A percentile compares a stretch with the other conserved stretches of the same genome.
Evolutionary conservation across 2,329 filamentous ascomycete genomes (phyloP).

Genomic region (Scedosporium minutisporum): DNA sequence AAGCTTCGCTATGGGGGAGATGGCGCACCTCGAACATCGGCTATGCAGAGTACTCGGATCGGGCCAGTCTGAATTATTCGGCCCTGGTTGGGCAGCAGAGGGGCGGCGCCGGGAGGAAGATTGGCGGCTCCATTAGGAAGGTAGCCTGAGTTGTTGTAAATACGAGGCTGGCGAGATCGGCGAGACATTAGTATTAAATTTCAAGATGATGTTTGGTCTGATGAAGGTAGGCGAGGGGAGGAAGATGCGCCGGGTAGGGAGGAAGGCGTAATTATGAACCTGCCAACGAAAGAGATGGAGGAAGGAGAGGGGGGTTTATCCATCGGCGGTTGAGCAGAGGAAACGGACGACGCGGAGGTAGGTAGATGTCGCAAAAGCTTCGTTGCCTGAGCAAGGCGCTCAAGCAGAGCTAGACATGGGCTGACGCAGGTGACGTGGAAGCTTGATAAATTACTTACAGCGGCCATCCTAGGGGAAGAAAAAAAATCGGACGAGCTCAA

Average conservation of each 20-base stretch:
- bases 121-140: slow-evolving; percentile 49
- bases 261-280: background rate
- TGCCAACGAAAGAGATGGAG: background rate
- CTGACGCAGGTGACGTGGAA: background rate
- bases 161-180: slow-evolving; percentile 24
- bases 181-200: background rate
- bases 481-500: background rate
- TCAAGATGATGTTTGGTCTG: background rate
- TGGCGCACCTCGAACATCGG: slow-evolving; percentile 58
- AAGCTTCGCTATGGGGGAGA: background rate
- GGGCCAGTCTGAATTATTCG: slow-evolving; percentile 56
- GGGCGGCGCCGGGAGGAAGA: slow-evolving; percentile 47
- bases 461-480: slow-evolving; percentile 3
- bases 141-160: slow-evolving; percentile 45
- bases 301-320: background rate
- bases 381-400: too few relatives aligned
- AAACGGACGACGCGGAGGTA: background rate
- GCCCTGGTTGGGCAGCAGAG: slow-evolving; percentile 58
- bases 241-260: background rate
- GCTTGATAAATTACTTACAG: slow-evolving; percentile 1
- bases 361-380: background rate
- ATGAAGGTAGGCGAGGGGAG: background rate
- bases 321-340: background rate
- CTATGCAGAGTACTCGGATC: slow-evolving; percentile 59
- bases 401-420: background rate